A percentile compares a stretch with the other conserved stretches of the same genome.
Conservation (phyloP, 306 rosid genomes). For the Herpetospermum pedunculosum region DNA sequence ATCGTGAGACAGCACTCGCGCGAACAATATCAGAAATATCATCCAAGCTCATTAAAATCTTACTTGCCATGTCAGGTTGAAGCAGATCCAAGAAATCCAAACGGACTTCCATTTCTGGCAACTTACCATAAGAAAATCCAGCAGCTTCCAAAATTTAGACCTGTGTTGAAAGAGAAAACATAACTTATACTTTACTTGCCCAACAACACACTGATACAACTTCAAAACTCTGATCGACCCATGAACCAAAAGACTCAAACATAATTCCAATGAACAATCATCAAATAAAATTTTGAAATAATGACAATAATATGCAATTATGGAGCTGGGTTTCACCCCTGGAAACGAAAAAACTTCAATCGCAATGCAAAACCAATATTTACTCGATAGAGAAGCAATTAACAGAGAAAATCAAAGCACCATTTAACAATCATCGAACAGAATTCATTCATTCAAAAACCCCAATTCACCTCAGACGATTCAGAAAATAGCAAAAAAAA, state of each 20-base stretch:
- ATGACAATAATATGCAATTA: background rate
- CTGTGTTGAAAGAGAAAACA: constrained; percentile 18
- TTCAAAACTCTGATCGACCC: background rate
- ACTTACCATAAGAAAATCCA: constrained; percentile 12
- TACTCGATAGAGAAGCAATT: background rate
- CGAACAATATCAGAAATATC: constrained; percentile 50
- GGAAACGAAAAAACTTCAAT: background rate
- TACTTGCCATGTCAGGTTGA: constrained; percentile 34
- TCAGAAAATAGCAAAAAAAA: background rate
- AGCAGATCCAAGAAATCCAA: constrained; percentile 43
- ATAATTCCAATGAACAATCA: background rate
- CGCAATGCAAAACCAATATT: background rate
- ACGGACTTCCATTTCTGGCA: constrained; percentile 22
- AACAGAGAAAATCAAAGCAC: background rate
- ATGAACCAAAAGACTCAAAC: background rate
- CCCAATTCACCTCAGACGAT: background rate
- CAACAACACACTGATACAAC: background rate
- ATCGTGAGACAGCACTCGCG: constrained; percentile 44
- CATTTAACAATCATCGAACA: background rate
- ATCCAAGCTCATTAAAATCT: constrained; percentile 46
- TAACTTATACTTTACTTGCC: background rate
- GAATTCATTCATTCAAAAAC: background rate
- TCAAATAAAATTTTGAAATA: background rate
- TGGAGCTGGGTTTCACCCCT: background rate
- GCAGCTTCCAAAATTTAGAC: constrained; percentile 24